Evolutionary conservation across 306 rosid genomes (phyloP).

Genomic region (Sindora glabra): DNA sequence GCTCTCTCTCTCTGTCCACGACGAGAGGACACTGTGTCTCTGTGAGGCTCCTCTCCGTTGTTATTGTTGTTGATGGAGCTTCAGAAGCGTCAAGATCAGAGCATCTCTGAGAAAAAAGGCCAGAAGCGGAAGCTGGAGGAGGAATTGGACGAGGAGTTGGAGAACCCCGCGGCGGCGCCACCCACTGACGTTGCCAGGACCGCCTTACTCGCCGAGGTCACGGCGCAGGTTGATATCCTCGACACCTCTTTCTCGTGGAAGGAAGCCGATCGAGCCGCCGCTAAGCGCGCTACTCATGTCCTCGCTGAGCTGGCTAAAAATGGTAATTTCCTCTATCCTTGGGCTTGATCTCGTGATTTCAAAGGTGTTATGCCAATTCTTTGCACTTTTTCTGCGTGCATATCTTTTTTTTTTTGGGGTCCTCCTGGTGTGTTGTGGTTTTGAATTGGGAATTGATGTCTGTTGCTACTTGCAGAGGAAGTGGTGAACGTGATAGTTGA

Average conservation of each 20-base stretch:
- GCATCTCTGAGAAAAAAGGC: conserved; percentile 76
- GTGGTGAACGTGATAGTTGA: conserved; percentile 92
- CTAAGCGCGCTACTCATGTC: conserved; percentile 93
- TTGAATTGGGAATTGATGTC: not conserved
- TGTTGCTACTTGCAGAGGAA: conserved; percentile 62
- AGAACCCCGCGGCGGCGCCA: conserved; percentile 44
- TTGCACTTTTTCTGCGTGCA: too few species aligned
- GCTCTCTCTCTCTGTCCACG: not conserved
- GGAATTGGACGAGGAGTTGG: conserved; percentile 49
- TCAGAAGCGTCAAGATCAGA: conserved; percentile 54
- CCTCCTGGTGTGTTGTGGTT: conserved; percentile 9
- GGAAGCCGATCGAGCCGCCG: conserved; percentile 78
- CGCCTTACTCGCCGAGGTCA: conserved; percentile 52
- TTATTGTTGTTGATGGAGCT: conserved; percentile 54
- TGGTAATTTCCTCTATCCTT: conserved; percentile 54
- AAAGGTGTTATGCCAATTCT: not conserved
- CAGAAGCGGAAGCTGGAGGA: conserved; percentile 91
- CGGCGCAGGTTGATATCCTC: conserved; percentile 58
- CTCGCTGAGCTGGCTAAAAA: conserved; percentile 97
- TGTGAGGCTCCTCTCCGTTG: conserved; percentile 15
- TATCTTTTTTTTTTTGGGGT: not conserved
- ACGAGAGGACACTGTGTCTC: conserved; percentile 18
- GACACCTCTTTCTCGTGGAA: conserved; percentile 68
- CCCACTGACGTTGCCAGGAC: conserved; percentile 60
- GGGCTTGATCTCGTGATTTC: conserved; percentile 9